Base-by-base conservation (phyloP, 1,284 basidiomycete genomes). In the Austroboletus niveus region DNA sequence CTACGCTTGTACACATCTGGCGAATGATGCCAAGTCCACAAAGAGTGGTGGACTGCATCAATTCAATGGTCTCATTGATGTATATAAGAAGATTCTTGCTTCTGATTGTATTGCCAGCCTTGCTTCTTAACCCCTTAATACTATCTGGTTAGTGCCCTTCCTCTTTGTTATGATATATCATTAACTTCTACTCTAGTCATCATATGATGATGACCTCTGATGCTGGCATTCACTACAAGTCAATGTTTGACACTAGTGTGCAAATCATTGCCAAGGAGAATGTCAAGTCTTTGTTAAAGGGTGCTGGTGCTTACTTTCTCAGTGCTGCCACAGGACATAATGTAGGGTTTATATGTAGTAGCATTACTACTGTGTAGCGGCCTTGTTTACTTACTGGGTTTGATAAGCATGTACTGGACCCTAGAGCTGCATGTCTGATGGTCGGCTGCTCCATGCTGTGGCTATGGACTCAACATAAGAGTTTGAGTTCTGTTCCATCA, bases 151-250 rank as follows among this genome's bases (percentile, higher is more conserved):
- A 17, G 17, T 17, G 17, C 17, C 17, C 17, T 17, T 17, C 17
- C 17, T 1, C 17, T 17, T 17, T 17, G 17, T 17, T 17, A 17
- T 17, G 17, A 17, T 17, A 17, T 17, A 17, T 17, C 1, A 17
- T 17, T 17, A 17, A 17, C 17, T 17, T 42, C 31, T 22, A 20
- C 15, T 51, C 7, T 48, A 88, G 92, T 87, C 90, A 91, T 87
- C 89, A 91, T 61, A 93, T 93, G 91, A 93, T 94, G 91, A 93
- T 93, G 91, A 94, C 91, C 38, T 93, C 91, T 27, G 90, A 89
- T 59, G 84, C 82, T 62, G 80, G 81, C 65, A 81, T 85, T 52
- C 89, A 94, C 81, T 94, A 94, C 84, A 92, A 92, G 80, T 89
- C 86, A 57, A 92, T 92, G 89, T 92, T 90, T 73, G 89, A 92